Conservation (phyloP, 75 land plant genomes). For the Picea sitchensis region DNA sequence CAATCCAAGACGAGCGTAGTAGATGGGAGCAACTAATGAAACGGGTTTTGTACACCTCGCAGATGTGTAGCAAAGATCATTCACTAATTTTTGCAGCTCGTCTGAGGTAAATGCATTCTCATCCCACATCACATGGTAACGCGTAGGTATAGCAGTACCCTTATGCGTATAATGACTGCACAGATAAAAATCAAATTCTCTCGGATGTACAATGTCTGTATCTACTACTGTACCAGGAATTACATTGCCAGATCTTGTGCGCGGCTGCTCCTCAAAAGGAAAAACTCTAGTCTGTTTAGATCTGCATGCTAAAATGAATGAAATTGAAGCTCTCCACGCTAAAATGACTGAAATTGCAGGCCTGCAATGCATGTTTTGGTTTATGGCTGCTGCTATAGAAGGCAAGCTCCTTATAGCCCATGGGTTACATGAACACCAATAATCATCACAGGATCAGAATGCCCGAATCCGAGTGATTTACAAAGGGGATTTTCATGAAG, state of each 20-base stretch:
- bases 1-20: too few relatives aligned
- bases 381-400: slow-evolving; percentile 45
- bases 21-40: too few relatives aligned
- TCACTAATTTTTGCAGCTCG: too few relatives aligned
- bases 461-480: not conserved
- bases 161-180: slow-evolving; percentile 47
- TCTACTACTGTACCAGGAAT: slow-evolving; percentile 62
- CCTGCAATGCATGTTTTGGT: slow-evolving; percentile 4
- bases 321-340: slow-evolving; percentile 28
- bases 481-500: not conserved
- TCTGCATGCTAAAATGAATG: slow-evolving; percentile 27
- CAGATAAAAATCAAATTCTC: slow-evolving; percentile 49
- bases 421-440: slow-evolving; percentile 66
- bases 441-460: slow-evolving; percentile 27
- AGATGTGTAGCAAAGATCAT: too few relatives aligned
- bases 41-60: too few relatives aligned
- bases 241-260: slow-evolving; percentile 24
- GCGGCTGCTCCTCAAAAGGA: slow-evolving; percentile 12
- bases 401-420: slow-evolving; percentile 10
- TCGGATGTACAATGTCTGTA: slow-evolving; percentile 27
- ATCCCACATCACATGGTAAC: too few relatives aligned
- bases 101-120: too few relatives aligned
- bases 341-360: slow-evolving; percentile 33
- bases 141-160: slow-evolving; percentile 56
- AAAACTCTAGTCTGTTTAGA: slow-evolving; percentile 46